Evolutionary conservation across 208 protist species (phyloP).

Genomic region (Acanthamoeba sp.): DNA sequence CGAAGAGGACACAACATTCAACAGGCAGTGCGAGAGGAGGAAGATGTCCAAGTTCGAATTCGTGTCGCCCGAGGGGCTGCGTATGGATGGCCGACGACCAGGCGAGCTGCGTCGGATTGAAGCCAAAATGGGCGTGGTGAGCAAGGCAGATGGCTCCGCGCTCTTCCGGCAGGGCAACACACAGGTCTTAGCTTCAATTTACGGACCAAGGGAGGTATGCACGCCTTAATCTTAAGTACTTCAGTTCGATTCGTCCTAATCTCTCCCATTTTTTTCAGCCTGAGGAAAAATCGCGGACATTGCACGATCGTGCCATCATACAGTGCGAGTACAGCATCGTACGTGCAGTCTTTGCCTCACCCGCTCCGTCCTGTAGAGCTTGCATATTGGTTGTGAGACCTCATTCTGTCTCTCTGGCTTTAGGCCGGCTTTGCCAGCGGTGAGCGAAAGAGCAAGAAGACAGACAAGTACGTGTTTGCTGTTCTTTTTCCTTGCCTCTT

Average conservation of each 20-base stretch:
- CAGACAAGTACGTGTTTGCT: slow-evolving; percentile 10
- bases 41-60: slow-evolving; percentile 78
- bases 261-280: slow-evolving; percentile 16
- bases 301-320: slow-evolving; percentile 88
- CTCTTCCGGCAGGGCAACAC: slow-evolving; percentile 89
- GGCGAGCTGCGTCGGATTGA: slow-evolving; percentile 91
- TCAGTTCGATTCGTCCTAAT: not conserved
- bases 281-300: slow-evolving; percentile 69
- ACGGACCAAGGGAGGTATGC: slow-evolving; percentile 90
- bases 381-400: not conserved
- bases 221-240: not conserved
- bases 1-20: too few species aligned
- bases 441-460: slow-evolving; percentile 26
- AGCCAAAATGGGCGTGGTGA: slow-evolving; percentile 86
- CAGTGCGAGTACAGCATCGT: slow-evolving; percentile 88
- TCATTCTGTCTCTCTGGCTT: not conserved
- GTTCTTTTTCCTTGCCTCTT: not conserved
- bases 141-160: slow-evolving; percentile 90
- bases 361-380: not conserved
- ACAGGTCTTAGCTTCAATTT: slow-evolving; percentile 90
- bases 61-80: slow-evolving; percentile 89
- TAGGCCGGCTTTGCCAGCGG: slow-evolving; percentile 19
- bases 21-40: not conserved
- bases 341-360: not conserved
- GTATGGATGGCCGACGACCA: slow-evolving; percentile 91